phyloP scores from a whole-genome alignment of 192 early-diverging fungal species.

The Mortierella antarctica region DNA sequence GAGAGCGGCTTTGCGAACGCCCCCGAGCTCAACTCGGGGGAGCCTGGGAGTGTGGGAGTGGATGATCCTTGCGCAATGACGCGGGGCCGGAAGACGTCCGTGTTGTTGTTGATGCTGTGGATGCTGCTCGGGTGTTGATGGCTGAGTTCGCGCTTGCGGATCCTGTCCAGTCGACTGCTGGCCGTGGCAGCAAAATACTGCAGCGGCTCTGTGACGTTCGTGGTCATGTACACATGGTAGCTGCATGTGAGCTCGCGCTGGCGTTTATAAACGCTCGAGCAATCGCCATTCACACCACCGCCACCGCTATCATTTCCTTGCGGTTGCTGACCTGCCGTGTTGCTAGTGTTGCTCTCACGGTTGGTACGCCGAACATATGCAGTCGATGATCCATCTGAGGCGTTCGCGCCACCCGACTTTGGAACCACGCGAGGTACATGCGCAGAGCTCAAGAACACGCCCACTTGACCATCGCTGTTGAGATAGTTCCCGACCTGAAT shows the following conservation, averaged over 20 bases:
- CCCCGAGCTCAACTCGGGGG: slow-evolving; percentile 24
- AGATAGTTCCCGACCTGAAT: slow-evolving; percentile 49
- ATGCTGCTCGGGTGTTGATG: background rate
- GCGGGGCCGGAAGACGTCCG: slow-evolving; percentile 6
- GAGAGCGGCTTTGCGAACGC: background rate
- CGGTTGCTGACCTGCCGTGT: background rate
- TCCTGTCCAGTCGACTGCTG: slow-evolving; percentile 29
- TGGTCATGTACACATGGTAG: slow-evolving; percentile 50
- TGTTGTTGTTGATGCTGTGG: slow-evolving; percentile 2
- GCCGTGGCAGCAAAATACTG: slow-evolving; percentile 41
- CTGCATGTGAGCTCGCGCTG: slow-evolving; percentile 24
- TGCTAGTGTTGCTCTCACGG: too few species aligned
- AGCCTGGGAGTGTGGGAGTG: background rate
- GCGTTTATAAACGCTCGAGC: slow-evolving; percentile 36
- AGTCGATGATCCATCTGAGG: too few species aligned
- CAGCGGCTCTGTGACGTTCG: slow-evolving; percentile 37
- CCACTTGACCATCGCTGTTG: slow-evolving; percentile 26
- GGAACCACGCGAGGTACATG: slow-evolving; percentile 23
- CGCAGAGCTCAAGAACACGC: slow-evolving; percentile 39
- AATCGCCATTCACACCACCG: slow-evolving; percentile 4
- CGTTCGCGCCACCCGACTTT: background rate
- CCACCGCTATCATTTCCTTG: background rate
- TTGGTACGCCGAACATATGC: too few species aligned
- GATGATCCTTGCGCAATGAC: background rate
- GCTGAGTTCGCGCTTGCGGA: slow-evolving; percentile 31